These are phyloP conservation scores for Moniliophthora roreri DNA, from an alignment of 1,284 basidiomycete species.

Conservation along the genomic window DNA sequence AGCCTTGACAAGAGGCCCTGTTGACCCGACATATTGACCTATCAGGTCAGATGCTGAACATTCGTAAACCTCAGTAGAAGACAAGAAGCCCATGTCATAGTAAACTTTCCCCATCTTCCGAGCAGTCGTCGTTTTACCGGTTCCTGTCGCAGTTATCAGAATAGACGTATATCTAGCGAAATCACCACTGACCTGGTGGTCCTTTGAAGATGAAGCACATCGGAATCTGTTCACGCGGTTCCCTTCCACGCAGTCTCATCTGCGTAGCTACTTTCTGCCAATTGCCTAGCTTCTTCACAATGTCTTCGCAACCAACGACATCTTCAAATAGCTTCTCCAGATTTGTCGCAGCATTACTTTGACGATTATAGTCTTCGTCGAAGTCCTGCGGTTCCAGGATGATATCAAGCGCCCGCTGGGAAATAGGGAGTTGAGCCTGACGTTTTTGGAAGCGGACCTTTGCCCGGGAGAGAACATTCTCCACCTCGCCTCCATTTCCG, in stretches of 20 bases:
- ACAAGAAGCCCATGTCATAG: conserved; percentile 65
- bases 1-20: conserved; percentile 60
- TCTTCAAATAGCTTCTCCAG: conserved; percentile 59
- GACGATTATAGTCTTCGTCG: conserved; percentile 56
- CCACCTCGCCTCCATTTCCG: conserved; percentile 67
- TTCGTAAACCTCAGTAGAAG: conserved; percentile 53
- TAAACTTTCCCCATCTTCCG: conserved; percentile 59
- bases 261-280: conserved; percentile 52
- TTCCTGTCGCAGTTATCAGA: conserved; percentile 29
- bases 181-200: conserved; percentile 50
- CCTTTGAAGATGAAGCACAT: conserved; percentile 73
- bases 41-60: conserved; percentile 68
- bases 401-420: conserved; percentile 34
- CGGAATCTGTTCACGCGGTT: conserved; percentile 51
- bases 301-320: conserved; percentile 56
- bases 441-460: conserved; percentile 52
- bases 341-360: conserved; percentile 44
- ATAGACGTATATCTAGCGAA: neutral
- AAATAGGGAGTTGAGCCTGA: conserved; percentile 30
- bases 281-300: conserved; percentile 43
- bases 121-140: conserved; percentile 50
- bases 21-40: conserved; percentile 66
- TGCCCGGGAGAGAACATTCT: conserved; percentile 57
- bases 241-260: conserved; percentile 40
- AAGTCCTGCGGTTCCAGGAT: conserved; percentile 61